These are phyloP conservation scores for Globisporangium recalcitrans DNA, from an alignment of 352 stramenopile genomes.

Conservation along the genomic window DNA sequence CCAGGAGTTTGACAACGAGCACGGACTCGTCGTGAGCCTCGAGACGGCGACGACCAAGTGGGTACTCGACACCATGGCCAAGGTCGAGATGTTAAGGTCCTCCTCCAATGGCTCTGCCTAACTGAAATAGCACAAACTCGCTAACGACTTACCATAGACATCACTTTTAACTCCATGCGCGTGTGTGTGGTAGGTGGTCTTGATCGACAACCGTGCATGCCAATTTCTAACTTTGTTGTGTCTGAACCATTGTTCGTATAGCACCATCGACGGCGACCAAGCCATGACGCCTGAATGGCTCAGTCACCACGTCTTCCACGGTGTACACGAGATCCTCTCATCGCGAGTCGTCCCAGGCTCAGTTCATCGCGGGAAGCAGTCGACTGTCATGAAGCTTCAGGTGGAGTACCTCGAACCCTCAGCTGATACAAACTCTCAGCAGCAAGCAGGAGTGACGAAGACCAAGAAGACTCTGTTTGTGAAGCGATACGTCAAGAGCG, in stretches of 20 bases:
- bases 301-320: slow-evolving; percentile 23
- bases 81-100: slow-evolving; percentile 56
- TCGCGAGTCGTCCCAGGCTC: slow-evolving; percentile 31
- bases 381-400: slow-evolving; percentile 34
- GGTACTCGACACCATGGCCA: slow-evolving; percentile 38
- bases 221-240: slow-evolving; percentile 13
- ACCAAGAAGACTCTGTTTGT: slow-evolving; percentile 39
- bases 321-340: slow-evolving; percentile 8
- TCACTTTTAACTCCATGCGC: neutral
- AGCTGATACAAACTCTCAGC: neutral
- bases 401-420: slow-evolving; percentile 20
- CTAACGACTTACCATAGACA: neutral
- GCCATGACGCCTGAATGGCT: slow-evolving; percentile 49
- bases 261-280: slow-evolving; percentile 33
- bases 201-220: neutral
- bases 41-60: slow-evolving; percentile 28
- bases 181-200: no score
- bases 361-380: slow-evolving; percentile 50
- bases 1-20: slow-evolving; percentile 56
- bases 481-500: slow-evolving; percentile 56
- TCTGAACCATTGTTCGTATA: slow-evolving; percentile 14
- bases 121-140: slow-evolving; percentile 5
- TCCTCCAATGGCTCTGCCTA: slow-evolving; percentile 12
- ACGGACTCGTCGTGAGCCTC: slow-evolving; percentile 49
- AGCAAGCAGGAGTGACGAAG: neutral